Conservation (phyloP, 2,329 filamentous ascomycete genomes). For the Aspergillus melleus region DNA sequence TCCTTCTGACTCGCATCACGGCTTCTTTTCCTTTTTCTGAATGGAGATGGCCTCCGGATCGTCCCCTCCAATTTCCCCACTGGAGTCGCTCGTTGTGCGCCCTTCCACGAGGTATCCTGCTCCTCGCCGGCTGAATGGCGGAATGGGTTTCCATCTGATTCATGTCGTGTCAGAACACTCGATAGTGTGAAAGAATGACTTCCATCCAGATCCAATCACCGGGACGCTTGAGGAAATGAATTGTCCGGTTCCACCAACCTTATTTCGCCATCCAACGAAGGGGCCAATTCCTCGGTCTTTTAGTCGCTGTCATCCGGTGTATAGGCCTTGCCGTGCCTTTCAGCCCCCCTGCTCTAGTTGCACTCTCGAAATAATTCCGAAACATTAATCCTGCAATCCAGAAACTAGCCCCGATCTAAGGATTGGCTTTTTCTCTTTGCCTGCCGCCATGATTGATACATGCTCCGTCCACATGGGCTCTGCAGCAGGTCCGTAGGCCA, state of each 20-base stretch:
- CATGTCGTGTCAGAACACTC: background rate
- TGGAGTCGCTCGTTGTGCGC: background rate
- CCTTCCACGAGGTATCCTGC: background rate
- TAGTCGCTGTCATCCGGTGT: background rate
- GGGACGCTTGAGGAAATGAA: background rate
- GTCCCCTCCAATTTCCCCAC: background rate
- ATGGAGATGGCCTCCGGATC: background rate
- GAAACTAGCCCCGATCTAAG: background rate
- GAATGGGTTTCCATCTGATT: background rate
- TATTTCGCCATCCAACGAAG: background rate
- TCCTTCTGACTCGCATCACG: background rate
- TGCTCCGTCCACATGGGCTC: background rate
- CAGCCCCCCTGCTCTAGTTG: background rate
- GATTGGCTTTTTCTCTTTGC: background rate
- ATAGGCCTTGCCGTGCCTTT: background rate
- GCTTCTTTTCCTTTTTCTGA: background rate
- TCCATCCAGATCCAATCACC: background rate
- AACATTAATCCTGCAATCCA: background rate
- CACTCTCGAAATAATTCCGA: background rate
- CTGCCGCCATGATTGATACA: background rate
- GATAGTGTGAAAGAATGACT: background rate
- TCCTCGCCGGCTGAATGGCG: background rate
- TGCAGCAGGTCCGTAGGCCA: conserved; percentile 21
- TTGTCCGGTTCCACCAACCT: background rate
- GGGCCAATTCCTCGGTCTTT: background rate